phyloP scores from a whole-genome alignment of 306 rosid species.

The Fragaria nilgerrensis region DNA sequence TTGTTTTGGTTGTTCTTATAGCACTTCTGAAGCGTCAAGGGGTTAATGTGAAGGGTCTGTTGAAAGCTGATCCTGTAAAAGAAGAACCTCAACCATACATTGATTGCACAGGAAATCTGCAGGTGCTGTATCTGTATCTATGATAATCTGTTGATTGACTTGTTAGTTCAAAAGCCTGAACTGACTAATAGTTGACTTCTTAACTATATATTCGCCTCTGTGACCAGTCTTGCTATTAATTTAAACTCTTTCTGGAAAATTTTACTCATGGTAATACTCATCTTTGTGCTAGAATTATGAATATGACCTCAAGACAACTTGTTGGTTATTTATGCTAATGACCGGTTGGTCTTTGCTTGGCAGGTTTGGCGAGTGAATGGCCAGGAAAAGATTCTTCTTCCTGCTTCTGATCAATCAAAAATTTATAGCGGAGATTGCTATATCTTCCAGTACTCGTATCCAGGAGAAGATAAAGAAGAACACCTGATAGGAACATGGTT shows the following conservation, averaged over 20 bases:
- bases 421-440: constrained; percentile 90
- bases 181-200: background rate
- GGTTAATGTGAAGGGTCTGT: constrained; percentile 89
- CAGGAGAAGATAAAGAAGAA: constrained; percentile 95
- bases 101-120: constrained; percentile 96
- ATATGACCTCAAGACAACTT: constrained; percentile 17
- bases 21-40: constrained; percentile 99
- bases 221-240: background rate
- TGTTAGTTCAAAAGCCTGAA: constrained; percentile 20
- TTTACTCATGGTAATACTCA: background rate
- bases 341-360: constrained; percentile 30
- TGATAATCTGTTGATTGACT: constrained; percentile 18
- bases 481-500: constrained; percentile 87
- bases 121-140: constrained; percentile 48
- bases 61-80: constrained; percentile 85
- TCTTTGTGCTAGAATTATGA: background rate
- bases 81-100: constrained; percentile 91
- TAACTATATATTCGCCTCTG: background rate
- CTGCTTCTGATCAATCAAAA: constrained; percentile 81
- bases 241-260: background rate
- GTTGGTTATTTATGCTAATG: constrained; percentile 26
- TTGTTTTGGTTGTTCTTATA: constrained; percentile 35
- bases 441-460: constrained; percentile 82
- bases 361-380: constrained; percentile 95
- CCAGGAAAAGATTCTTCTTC: constrained; percentile 70